Evolutionary conservation across 805 yeast species (phyloP), one percentile per base, ranked within the genome.

Genomic region (Brettanomyces sp.): DNA sequence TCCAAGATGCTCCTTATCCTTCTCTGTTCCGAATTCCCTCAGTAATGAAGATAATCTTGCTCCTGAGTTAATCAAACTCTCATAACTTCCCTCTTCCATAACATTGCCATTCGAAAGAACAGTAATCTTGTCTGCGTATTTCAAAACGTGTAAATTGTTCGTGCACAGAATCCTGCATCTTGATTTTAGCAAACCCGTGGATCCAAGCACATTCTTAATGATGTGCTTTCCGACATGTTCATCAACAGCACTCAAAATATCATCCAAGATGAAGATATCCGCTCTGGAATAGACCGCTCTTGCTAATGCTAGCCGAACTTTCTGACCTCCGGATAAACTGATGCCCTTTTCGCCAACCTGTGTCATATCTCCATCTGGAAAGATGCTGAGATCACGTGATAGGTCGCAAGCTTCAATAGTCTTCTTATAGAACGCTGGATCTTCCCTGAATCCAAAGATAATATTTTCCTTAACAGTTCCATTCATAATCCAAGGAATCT

Each of bases 331-430:
- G 39, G 95, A 84, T 40, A 89, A 72, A 4, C 95, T 85, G 43
- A 89, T 88, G 54, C 97, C 97, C 64, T 89, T 85, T 67, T 89
- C 97, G 53, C 97, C 97, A 49, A 89, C 96, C 56, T 83, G 80
- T 6, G 97, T 90, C 45, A 69, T 69, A 59, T 90, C 96, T 45
- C 95, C 95, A 54, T 85, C 80, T 1, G 95, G 86, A 47, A 89
- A 72, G 30, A 80, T 77, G 23, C 74, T 73, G 51, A 89, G 70
- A 66, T 89, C 97, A 30, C 77, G 77, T 18, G 72, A 68, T 54
- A 89, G 72, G 7, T 95, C 95, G 72, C 97, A 89, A 0, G 96
- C 95, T 46, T 78, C 77, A 36, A 89, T 65, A 1, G 93, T 89
- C 51, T 73, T 72, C 28, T 82, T 77, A 64, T 89, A 89, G 56